Conservation (phyloP, 2,329 filamentous ascomycete genomes). For the Colletotrichum sp. region DNA sequence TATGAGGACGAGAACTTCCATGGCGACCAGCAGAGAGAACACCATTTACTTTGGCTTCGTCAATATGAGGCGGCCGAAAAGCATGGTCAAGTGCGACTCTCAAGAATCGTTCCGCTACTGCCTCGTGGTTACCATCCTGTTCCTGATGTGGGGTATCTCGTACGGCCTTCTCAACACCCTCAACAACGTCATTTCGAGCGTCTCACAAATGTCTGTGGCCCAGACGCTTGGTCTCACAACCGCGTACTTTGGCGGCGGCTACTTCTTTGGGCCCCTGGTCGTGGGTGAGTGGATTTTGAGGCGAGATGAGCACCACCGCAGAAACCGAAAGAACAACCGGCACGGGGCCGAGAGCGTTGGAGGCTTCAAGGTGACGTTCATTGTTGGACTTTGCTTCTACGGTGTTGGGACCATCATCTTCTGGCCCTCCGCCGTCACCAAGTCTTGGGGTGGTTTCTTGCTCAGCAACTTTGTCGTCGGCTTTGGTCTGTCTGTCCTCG, state of each 20-base stretch:
- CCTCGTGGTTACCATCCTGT: constrained; percentile 77
- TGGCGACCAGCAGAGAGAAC: constrained; percentile 42
- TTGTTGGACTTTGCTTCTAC: constrained; percentile 76
- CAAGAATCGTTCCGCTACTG: constrained; percentile 74
- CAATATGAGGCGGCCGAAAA: constrained; percentile 71
- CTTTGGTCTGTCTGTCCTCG: constrained; percentile 76
- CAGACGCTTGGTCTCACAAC: constrained; percentile 72
- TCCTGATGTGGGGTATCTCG: constrained; percentile 89
- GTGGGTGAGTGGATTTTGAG: constrained; percentile 75
- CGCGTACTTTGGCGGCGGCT: constrained; percentile 73
- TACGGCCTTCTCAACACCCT: constrained; percentile 86
- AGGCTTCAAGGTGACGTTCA: constrained; percentile 82
- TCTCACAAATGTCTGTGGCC: constrained; percentile 63
- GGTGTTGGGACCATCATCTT: constrained; percentile 82
- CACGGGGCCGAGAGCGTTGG: constrained; percentile 48
- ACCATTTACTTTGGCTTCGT: constrained; percentile 78
- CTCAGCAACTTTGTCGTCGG: constrained; percentile 76
- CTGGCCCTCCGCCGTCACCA: constrained; percentile 79
- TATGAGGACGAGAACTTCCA: constrained; percentile 33
- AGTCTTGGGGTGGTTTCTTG: constrained; percentile 79
- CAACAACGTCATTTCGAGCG: constrained; percentile 70
- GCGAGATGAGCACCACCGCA: constrained; percentile 64
- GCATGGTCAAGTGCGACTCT: constrained; percentile 68
- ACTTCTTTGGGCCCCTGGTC: constrained; percentile 71
- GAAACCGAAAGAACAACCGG: constrained; percentile 35